Evolutionary conservation across 177 flowering plant genomes (phyloP), one percentile per base, ranked within the genome.

Genomic region (Vitis hybrid): DNA sequence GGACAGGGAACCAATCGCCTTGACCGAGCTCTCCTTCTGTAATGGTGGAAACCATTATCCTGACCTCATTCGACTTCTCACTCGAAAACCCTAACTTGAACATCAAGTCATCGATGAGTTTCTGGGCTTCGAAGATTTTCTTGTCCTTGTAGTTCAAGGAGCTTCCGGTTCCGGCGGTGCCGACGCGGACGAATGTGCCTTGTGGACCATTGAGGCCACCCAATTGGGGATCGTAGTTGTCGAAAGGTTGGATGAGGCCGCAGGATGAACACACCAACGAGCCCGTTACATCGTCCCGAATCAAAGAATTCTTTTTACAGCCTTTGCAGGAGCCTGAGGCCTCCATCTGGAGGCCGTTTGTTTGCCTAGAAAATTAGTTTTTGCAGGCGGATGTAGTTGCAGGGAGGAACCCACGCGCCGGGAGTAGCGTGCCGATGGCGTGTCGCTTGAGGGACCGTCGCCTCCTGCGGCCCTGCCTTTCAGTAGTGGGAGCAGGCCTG

Each of bases 1-100:
- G 67, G 6, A 91, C 66, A 1, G 75, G 60, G 72, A 95, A 93
- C 98, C 99, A 95, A n/a, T 71, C 63, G 0, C 98, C 97, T 12
- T 5, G 26, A 2, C 98, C 98, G 11, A 73, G 90, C 64, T 91
- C 97, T 1, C 84, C 91, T 1, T 86, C 86, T 0, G 98, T 91
- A 18, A 95, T 78, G 9, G 64, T 60, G 17, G 72, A 74, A 14
- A 90, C 60, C 92, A 90, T 82, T 9, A 3, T 14, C 48, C 48
- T 87, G 4, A 95, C 82, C 9, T 90, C 83, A 12, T 26, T 6
- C 0, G 72, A 56, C 12, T 51, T 76, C 2, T 69, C 11, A 3
- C 65, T 74, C 0, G 86, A 71, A 3, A 93, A 70, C 4, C 76
- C 80, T 21, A 91, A 60, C 32, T 58, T 74, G 12, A 34, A 58